Base-by-base conservation (phyloP, 2,329 filamentous ascomycete genomes). In the Westerdykella ornata region DNA sequence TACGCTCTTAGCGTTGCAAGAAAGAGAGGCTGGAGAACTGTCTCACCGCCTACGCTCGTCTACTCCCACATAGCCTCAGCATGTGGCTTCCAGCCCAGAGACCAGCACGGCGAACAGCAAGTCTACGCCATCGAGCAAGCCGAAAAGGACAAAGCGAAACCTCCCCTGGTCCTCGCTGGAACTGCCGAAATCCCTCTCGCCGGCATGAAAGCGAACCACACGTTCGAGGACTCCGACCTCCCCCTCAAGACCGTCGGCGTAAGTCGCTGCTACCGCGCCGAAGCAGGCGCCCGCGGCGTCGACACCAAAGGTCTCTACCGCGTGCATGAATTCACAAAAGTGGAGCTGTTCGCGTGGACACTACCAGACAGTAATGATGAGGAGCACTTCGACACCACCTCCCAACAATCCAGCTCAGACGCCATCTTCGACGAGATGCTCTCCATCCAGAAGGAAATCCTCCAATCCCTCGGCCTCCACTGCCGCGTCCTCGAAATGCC, bases 291-390 rank as follows among this genome's bases (percentile, higher is more conserved):
- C 1, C 77, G 90, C 30, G 92, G 92, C 20, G 82, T 84, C 17
- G 87, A 92, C 54, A 95, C 89, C 1, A 96, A 95, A 68, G 92
- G 92, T 4, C 72, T 98, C 1, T 98, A 97, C 68, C 84, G 92
- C 19, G 92, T 98, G 3, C 92, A 98, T 68, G 92, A 98, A 68
- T 98, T 98, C 68, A 95, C 88, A 19, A 98, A 98, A 65, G 90
- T 98, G 0, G 92, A 98, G 67, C 82, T 98, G 74, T 97, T 98
- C 62, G 88, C 85, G 0, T 98, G 92, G 92, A 84, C 87, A 4
- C 56, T 75, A 20, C 80, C 85, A 1, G 73, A 79, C 39, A 54
- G 54, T 19, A 44, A 42, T 22, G 57, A 53, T 3, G 47, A 59
- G 7, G 60, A 66, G 2, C 55, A 63, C 33, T 66, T 67, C 38